Evolutionary conservation across 2,329 filamentous ascomycete species (phyloP).

Genomic region (Penicillium sclerotigenum): DNA sequence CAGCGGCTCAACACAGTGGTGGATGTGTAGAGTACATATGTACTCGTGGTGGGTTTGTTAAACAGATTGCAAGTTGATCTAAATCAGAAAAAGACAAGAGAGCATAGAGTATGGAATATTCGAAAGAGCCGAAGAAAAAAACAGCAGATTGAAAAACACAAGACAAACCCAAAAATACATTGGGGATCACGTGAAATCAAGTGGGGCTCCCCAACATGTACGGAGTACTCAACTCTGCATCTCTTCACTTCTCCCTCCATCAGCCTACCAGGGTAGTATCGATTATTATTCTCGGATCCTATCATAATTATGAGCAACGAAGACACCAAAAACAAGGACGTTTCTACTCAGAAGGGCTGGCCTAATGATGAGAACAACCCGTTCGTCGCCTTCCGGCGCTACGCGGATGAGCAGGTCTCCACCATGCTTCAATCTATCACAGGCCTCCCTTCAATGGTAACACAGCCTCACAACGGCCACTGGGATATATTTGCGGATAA

Average conservation of each 20-base stretch:
- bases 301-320: constrained; percentile 27
- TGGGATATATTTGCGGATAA: constrained; percentile 39
- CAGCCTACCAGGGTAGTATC: background rate
- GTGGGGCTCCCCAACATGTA: constrained; percentile 36
- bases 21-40: background rate
- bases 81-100: background rate
- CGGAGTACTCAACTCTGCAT: constrained; percentile 19
- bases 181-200: constrained; percentile 31
- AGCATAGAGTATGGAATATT: too few species aligned
- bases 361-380: constrained; percentile 48
- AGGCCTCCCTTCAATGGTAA: constrained; percentile 41
- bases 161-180: constrained; percentile 7
- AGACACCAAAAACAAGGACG: constrained; percentile 12
- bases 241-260: constrained; percentile 10
- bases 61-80: too few species aligned
- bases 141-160: background rate
- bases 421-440: constrained; percentile 54
- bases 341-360: constrained; percentile 15
- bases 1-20: constrained; percentile 3
- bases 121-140: too few species aligned
- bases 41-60: too few species aligned
- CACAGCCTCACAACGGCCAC: constrained; percentile 30
- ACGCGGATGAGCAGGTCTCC: constrained; percentile 57
- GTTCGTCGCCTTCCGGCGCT: constrained; percentile 60
- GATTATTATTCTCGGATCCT: background rate